Evolutionary conservation across 768 basidiomycete species (phyloP).

Genomic region (Candolleomyces eurysporus): DNA sequence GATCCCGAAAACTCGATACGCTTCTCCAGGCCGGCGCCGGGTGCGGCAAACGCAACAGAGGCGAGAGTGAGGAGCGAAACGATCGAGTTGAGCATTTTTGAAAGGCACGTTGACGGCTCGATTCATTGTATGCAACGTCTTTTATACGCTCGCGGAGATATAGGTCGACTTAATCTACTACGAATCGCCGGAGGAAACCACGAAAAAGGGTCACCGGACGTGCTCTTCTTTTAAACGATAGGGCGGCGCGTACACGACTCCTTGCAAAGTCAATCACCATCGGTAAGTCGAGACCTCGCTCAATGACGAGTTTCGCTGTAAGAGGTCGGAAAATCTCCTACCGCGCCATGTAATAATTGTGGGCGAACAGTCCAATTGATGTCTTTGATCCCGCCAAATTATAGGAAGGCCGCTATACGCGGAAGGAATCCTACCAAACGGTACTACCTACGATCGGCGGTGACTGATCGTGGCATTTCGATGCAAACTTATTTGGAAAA

Average conservation of each 20-base stretch:
- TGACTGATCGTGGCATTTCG: too few species aligned
- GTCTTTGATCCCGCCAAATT: not conserved
- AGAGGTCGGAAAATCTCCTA: too few species aligned
- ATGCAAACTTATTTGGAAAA: too few species aligned
- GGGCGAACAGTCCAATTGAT: not conserved
- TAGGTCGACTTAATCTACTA: too few species aligned
- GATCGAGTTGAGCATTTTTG: conserved; percentile 4
- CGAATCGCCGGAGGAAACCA: too few species aligned
- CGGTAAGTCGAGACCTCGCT: too few species aligned
- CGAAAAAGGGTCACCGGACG: too few species aligned
- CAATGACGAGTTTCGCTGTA: too few species aligned
- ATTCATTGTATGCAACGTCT: not conserved
- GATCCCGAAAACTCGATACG: not conserved
- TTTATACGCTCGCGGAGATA: not conserved
- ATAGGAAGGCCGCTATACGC: not conserved
- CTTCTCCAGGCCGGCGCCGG: not conserved
- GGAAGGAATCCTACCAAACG: not conserved
- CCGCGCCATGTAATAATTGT: too few species aligned
- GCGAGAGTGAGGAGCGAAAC: conserved; percentile 1
- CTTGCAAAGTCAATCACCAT: too few species aligned
- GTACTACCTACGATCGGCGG: not conserved
- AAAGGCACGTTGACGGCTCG: not conserved
- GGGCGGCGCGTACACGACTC: too few species aligned
- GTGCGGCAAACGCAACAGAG: not conserved
- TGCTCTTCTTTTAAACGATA: too few species aligned